Base-by-base conservation (phyloP, 1,284 basidiomycete species). In the Stereum hirsutum region DNA sequence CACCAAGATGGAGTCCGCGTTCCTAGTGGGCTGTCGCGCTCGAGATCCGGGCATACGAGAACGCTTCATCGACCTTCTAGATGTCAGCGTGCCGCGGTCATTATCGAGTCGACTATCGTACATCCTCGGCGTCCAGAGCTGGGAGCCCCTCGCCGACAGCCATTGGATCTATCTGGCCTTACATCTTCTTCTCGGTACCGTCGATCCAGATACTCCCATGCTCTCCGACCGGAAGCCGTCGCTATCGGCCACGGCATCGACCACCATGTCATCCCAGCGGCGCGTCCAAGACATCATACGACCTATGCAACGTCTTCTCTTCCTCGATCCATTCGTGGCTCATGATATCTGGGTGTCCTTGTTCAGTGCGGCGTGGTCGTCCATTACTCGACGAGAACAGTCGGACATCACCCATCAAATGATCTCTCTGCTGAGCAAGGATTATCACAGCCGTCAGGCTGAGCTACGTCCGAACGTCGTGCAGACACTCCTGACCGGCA, bases 151-250 rank as follows among this genome's bases (percentile, higher is more conserved):
- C 15, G 82, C 89, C 1, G 92, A 97, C 52, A 81, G 89, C 47
- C 94, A 97, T 59, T 99, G 96, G 96, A 87, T 96, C 37, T 86
- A 89, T 51, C 77, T 98, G 35, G 91, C 93, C 26, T 69, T 98
- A 21, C 89, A 96, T 56, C 78, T 99, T 21, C 66, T 98, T 17
- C 75, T 99, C 10, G 90, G 92, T 15, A 75, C 87, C 11, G 72
- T 83, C n/a, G 87, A 95, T 54, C 64, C 66, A 10, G 82, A 90
- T 41, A 61, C 74, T 28, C 58, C 65, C 6, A 54, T 72, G 28
- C 47, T 63, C 48, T 55, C 63, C 0, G 59, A 59, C 58, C 52
- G 57, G 41, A 55, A 62, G 33, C 45, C 63, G 41, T 51, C 58
- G 41, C 56, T 64, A 31, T 56, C 59, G n/a, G 46, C 52, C 8